phyloP scores from a whole-genome alignment of 352 stramenopile genomes.

The Phytophthora pini region DNA sequence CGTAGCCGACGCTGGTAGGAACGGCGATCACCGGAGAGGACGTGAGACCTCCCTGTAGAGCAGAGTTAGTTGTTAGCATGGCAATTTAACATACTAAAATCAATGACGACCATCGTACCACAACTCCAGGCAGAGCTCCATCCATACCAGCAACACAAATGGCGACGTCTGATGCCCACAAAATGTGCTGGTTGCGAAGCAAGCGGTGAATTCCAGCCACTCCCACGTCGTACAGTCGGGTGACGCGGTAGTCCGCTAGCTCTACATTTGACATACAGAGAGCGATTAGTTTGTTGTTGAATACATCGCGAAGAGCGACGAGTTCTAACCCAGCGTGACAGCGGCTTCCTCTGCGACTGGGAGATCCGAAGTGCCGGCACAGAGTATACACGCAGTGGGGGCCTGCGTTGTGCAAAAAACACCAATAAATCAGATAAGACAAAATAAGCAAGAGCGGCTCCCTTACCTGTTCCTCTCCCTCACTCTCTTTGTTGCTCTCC shows the following conservation, averaged over 20 bases:
- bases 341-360: conserved; percentile 96
- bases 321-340: conserved; percentile 81
- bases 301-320: not conserved
- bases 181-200: conserved; percentile 83
- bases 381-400: conserved; percentile 84
- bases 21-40: conserved; percentile 89
- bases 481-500: not conserved
- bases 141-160: conserved; percentile 98
- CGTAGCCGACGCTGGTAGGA: conserved; percentile 94
- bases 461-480: conserved; percentile 25
- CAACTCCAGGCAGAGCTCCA: conserved; percentile 96
- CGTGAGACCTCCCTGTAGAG: conserved; percentile 75
- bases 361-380: conserved; percentile 96
- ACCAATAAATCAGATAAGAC: conserved; percentile 7
- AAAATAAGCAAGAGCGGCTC: not conserved
- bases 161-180: conserved; percentile 91
- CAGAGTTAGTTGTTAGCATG: no score
- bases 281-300: conserved; percentile 4
- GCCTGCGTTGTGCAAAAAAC: conserved; percentile 5
- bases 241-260: conserved; percentile 86
- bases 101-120: conserved; percentile 65
- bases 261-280: conserved; percentile 48
- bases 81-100: not conserved
- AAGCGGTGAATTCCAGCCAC: conserved; percentile 95
- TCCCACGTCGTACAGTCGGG: conserved; percentile 92